phyloP scores from a whole-genome alignment of 1,139 yeast genomes.

The Diutina mesorugosa region DNA sequence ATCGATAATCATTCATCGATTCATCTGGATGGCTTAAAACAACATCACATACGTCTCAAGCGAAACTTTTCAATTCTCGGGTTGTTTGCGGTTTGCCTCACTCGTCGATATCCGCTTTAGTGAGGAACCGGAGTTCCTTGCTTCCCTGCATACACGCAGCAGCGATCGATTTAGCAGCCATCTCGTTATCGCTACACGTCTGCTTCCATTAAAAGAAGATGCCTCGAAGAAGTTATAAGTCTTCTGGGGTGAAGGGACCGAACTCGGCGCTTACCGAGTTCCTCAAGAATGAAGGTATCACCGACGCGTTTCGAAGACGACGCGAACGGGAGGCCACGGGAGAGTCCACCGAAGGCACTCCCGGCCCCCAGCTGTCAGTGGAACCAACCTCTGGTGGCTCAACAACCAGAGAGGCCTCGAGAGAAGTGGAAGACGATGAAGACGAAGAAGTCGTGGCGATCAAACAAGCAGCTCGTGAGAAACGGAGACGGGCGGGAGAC shows the following conservation, averaged over 20 bases:
- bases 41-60: too few relatives aligned
- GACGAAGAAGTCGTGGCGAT: constrained; percentile 21
- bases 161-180: background rate
- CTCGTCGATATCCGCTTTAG: background rate
- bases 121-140: background rate
- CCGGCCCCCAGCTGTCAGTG: background rate
- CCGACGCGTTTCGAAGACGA: constrained; percentile 64
- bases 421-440: constrained; percentile 5
- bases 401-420: background rate
- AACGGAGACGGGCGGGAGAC: constrained; percentile 14
- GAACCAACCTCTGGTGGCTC: background rate
- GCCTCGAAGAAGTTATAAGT: constrained; percentile 14
- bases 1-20: too few relatives aligned
- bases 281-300: constrained; percentile 72
- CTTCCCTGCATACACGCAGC: background rate
- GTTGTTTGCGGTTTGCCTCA: background rate
- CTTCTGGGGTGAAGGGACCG: constrained; percentile 55
- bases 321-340: constrained; percentile 15
- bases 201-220: constrained; percentile 5
- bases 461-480: constrained; percentile 28
- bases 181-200: background rate
- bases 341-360: background rate
- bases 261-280: constrained; percentile 72
- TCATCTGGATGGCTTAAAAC: too few relatives aligned
- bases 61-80: too few relatives aligned